Conservation (phyloP, 306 rosid species). For the Crotalaria pallida region DNA sequence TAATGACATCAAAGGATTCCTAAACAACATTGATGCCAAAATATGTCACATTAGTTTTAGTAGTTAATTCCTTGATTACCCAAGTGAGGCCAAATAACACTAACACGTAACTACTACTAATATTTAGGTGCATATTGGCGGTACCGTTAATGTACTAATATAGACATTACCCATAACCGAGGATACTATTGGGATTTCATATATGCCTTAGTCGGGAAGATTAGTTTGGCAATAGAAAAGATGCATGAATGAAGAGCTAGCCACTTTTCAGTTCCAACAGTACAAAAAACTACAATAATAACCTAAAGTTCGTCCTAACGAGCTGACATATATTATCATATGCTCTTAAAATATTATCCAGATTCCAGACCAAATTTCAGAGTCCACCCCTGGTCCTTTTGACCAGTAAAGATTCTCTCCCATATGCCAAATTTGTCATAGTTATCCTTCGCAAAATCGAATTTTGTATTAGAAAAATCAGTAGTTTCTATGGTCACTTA, state of each 20-base stretch:
- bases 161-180: neutral
- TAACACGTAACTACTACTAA: neutral
- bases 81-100: neutral
- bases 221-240: conserved; percentile 5
- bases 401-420: conserved; percentile 71
- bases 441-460: conserved; percentile 11
- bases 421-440: conserved; percentile 33
- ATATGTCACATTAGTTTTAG: neutral
- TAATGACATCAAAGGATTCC: conserved; percentile 20
- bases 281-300: conserved; percentile 29
- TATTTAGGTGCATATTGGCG: neutral
- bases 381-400: conserved; percentile 42
- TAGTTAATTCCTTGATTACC: neutral
- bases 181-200: conserved; percentile 20
- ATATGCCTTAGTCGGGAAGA: conserved; percentile 21
- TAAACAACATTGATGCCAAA: conserved; percentile 5
- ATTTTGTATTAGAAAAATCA: conserved; percentile 11
- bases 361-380: conserved; percentile 26
- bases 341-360: conserved; percentile 30
- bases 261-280: conserved; percentile 15
- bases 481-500: neutral
- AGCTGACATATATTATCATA: conserved; percentile 43
- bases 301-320: conserved; percentile 16
- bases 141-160: neutral
- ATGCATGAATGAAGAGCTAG: conserved; percentile 18